Conservation (phyloP, 257 asterid species). For the Rhazya stricta region DNA sequence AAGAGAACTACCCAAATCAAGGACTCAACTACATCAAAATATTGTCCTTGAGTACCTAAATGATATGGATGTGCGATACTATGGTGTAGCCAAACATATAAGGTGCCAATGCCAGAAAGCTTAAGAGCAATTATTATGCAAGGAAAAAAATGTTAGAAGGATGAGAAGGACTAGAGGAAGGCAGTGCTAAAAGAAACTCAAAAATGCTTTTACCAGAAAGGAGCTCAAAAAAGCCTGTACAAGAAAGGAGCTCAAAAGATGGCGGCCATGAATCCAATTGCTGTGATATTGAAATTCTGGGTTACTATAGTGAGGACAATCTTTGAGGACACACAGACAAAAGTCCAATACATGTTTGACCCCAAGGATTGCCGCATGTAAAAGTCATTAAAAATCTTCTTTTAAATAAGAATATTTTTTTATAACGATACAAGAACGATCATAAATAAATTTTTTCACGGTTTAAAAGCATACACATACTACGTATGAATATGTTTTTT, state of each 20-base stretch:
- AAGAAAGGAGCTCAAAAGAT: not conserved
- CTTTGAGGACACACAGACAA: not conserved
- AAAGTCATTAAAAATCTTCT: no score
- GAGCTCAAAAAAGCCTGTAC: not conserved
- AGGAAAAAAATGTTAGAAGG: not conserved
- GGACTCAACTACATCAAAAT: no score
- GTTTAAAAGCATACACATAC: no score
- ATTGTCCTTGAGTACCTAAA: no score
- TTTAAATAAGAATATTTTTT: no score
- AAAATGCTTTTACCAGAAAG: not conserved
- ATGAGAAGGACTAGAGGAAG: not conserved
- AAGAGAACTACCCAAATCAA: no score
- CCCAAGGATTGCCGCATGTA: no score
- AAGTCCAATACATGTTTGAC: no score
- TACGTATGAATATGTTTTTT: no score
- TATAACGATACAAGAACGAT: no score
- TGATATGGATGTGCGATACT: not conserved
- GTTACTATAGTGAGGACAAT: not conserved
- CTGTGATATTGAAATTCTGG: not conserved
- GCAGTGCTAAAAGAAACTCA: not conserved
- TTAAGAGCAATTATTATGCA: not conserved
- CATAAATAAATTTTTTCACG: no score
- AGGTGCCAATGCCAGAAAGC: not conserved
- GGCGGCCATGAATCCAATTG: not conserved
- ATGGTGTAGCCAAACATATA: slow-evolving; percentile 8